Conservation (phyloP, 306 rosid genomes). For the Carpinus viminea region DNA sequence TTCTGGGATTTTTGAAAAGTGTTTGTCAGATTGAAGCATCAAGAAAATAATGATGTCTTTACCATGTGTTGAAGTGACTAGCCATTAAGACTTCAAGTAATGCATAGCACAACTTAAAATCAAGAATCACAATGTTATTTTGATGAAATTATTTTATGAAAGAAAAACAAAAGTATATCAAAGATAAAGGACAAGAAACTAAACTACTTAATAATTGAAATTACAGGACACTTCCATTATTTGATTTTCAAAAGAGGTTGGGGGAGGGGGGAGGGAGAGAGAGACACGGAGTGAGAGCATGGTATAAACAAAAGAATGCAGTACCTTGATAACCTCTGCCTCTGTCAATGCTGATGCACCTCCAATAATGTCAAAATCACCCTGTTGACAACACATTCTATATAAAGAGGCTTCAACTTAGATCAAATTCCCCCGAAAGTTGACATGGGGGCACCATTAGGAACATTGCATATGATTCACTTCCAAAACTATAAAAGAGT, state of each 20-base stretch:
- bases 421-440: conserved; percentile 13
- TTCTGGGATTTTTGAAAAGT: neutral
- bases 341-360: conserved; percentile 81
- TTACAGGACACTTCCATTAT: neutral
- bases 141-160: neutral
- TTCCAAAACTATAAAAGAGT: conserved; percentile 9
- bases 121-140: neutral
- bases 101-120: neutral
- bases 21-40: neutral
- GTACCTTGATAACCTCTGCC: conserved; percentile 92
- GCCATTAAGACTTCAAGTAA: neutral
- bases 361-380: conserved; percentile 95
- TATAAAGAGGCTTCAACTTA: conserved; percentile 18
- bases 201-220: neutral
- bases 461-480: conserved; percentile 7
- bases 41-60: neutral
- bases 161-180: neutral
- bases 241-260: neutral
- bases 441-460: conserved; percentile 2
- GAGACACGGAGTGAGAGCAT: neutral
- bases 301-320: conserved; percentile 14
- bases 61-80: neutral
- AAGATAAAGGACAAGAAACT: neutral
- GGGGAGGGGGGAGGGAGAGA: neutral
- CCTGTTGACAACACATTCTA: conserved; percentile 51